Conservation (phyloP, 305 asterid genomes). For the Salvia sclarea region DNA sequence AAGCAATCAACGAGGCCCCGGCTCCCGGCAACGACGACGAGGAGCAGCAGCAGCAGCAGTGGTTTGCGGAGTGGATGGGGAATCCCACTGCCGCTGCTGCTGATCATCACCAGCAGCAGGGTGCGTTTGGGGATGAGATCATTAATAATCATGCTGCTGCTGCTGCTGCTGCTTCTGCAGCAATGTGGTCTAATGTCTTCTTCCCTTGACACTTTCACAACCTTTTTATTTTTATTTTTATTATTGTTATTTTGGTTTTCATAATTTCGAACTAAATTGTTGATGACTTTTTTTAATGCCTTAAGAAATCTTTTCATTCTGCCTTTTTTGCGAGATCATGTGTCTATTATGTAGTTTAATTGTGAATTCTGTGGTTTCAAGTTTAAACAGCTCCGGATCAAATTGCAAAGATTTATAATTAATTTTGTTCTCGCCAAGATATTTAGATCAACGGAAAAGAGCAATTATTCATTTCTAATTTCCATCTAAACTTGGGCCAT, state of each 20-base stretch:
- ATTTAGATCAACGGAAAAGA: no score
- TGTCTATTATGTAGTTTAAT: no score
- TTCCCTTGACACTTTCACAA: constrained; percentile 26
- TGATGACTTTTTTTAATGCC: no score
- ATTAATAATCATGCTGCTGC: constrained; percentile 34
- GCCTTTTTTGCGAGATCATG: no score
- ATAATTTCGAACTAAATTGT: no score
- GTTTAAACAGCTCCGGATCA: no score
- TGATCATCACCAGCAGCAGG: constrained; percentile 36
- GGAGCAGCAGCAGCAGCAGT: constrained; percentile 38
- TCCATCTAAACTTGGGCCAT: no score
- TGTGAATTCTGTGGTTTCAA: no score
- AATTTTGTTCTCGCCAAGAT: no score
- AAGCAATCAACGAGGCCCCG: constrained; percentile 39
- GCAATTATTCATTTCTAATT: no score
- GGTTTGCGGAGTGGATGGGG: constrained; percentile 65
- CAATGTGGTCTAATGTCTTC: constrained; percentile 50
- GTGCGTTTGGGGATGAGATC: constrained; percentile 49
- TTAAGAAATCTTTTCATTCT: no score
- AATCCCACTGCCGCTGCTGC: constrained; percentile 36
- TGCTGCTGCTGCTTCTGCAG: constrained; percentile 19
- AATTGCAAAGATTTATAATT: no score
- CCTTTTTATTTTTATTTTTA: not conserved
- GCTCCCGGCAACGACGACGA: not conserved
- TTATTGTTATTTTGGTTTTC: not conserved